Base-by-base conservation (phyloP, 257 asterid species). In the Knoxia roxburghii region DNA sequence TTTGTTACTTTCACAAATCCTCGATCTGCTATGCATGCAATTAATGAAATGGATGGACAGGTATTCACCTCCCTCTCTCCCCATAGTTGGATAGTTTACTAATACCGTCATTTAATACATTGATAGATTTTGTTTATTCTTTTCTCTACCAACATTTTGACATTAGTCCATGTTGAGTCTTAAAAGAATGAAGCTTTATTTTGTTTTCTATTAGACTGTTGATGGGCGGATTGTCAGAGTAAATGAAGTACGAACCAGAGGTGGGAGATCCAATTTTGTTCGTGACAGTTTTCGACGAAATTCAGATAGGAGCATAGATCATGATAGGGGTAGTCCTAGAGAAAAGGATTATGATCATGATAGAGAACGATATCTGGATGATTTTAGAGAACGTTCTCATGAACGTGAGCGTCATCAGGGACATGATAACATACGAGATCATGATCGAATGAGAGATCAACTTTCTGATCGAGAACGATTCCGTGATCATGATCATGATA, bases 21-120 rank as follows among this genome's bases (percentile, higher is more conserved):
- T 69, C 84, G 90, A 71, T 87, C 98, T 67, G 94, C 95, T 24
- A 65, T 57, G 64, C 86, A 81, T 69, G 98, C 95, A 68, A 89
- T 91, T 55, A 69, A 76, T 71, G 95, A 85, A 65, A 89, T 89
- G 96, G 87, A 91, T 77, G 98, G 98, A 62, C 77, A 77, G 95
- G 96, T 87, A 77, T 68, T 45, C 43, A 10, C 68, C 58, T 21
- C 39, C 58, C 53, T 62, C 54, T 57, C 56, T 59, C 32, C 73
- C 64, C 50, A 57, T 45, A 52, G 51, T 27, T 79, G 65, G 45
- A 40, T 39, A 53, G 20, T 65, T 32, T 39, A 77, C 74, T 61
- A 35, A 68, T 63, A 24, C 41, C 54, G 37, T 23, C 45, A 6
- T 12, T 4, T 18, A 66, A 35, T 33, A 24, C 9, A 27, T 15